A percentile compares a stretch with the other conserved stretches of the same genome.
These are phyloP conservation scores for Pseudisothecium myosuroides DNA, from an alignment of 225 moss, liverwort and hornwort genomes.

Conservation along the genomic window DNA sequence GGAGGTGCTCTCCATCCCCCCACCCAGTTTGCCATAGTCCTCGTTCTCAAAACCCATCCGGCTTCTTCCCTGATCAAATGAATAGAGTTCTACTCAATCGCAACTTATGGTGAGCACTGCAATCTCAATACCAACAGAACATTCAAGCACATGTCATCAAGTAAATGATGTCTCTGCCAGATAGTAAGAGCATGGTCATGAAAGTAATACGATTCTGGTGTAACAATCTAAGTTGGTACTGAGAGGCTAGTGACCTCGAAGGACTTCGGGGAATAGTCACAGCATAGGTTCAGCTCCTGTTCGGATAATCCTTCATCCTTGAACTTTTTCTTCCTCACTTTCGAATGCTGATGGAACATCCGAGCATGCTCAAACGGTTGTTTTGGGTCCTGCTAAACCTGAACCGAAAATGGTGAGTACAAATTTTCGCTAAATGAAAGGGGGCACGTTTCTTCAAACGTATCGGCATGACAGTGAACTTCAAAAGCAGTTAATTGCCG, in stretches of 20 bases:
- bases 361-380: slow-evolving; percentile 5
- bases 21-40: slow-evolving; percentile 55
- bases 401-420: not conserved
- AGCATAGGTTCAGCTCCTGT: slow-evolving; percentile 11
- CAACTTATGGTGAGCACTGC: not conserved
- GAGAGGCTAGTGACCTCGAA: slow-evolving; percentile 15
- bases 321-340: slow-evolving; percentile 10
- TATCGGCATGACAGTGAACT: not conserved
- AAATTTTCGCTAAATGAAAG: not conserved
- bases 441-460: not conserved
- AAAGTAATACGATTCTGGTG: not conserved
- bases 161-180: not conserved
- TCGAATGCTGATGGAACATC: slow-evolving; percentile 20
- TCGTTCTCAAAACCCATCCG: slow-evolving; percentile 55
- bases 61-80: slow-evolving; percentile 19
- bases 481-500: not conserved
- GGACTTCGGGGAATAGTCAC: slow-evolving; percentile 1
- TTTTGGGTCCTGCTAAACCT: slow-evolving; percentile 20
- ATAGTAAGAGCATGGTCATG: not conserved
- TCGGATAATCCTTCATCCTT: slow-evolving; percentile 15
- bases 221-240: not conserved
- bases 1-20: slow-evolving; percentile 82
- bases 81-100: not conserved
- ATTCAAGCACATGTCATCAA: not conserved
- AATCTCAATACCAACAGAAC: not conserved